These are phyloP conservation scores for Fusarium sp. DNA, from an alignment of 2,329 filamentous ascomycete species.

Conservation along the genomic window DNA sequence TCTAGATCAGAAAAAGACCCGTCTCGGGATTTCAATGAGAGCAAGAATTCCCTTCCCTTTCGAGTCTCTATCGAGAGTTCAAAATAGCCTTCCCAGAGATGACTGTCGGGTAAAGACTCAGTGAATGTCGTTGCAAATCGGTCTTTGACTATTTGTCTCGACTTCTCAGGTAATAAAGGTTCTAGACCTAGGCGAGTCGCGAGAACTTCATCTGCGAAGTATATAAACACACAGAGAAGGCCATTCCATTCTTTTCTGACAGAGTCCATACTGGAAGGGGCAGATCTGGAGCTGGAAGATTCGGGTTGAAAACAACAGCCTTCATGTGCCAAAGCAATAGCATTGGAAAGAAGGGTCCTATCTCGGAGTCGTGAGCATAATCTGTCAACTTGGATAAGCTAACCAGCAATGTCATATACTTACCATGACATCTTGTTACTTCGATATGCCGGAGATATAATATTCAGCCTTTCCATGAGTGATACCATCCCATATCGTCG, in stretches of 20 bases:
- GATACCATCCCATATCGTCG: slow-evolving; percentile 26
- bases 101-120: slow-evolving; percentile 7
- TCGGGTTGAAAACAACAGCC: slow-evolving; percentile 25
- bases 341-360: slow-evolving; percentile 31
- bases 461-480: slow-evolving; percentile 27
- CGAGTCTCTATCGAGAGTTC: slow-evolving; percentile 13
- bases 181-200: slow-evolving; percentile 15
- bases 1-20: neutral
- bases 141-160: slow-evolving; percentile 22
- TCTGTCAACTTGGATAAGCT: neutral
- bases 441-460: slow-evolving; percentile 25
- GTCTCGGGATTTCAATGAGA: neutral
- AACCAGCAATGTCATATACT: neutral
- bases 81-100: slow-evolving; percentile 24
- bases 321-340: slow-evolving; percentile 24
- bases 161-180: slow-evolving; percentile 19
- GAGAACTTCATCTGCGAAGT: slow-evolving; percentile 21
- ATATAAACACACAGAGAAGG: slow-evolving; percentile 26
- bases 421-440: slow-evolving; percentile 34
- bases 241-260: slow-evolving; percentile 20
- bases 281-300: neutral
- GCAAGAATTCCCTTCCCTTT: slow-evolving; percentile 23
- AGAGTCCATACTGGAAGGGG: neutral
- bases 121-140: slow-evolving; percentile 19
- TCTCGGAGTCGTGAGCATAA: neutral